Evolutionary conservation across 2,329 filamentous ascomycete species (phyloP), one percentile per base, ranked within the genome.

Genomic region (Tolypocladium ophioglossoides): DNA sequence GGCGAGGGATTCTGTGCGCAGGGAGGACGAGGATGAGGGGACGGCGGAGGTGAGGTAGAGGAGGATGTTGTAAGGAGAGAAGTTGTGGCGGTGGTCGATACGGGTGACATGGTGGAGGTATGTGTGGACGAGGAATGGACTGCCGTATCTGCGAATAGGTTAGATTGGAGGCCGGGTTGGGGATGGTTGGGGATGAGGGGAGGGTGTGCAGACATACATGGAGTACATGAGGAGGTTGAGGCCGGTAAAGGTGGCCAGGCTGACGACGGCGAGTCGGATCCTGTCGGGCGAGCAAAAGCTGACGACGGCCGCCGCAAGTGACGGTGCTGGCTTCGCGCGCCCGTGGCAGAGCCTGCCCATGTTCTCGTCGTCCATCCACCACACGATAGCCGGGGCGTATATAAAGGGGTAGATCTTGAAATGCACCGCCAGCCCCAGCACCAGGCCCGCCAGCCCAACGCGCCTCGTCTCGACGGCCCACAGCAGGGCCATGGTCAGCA

Each of bases 351-450:
- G n/a, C 20, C 58, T 60, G 10, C 64, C 62, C 55, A 80, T 68
- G 30, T 68, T 70, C 58, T 79, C 77, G 3, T 72, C 72, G 60
- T 89, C 87, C 73, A 92, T 82, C 86, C 86, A 91, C 85, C 86
- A 91, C 6, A 90, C 69, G 44, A 94, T 85, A 3, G 86, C 84
- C 0, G 85, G 82, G 2, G 89, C 92, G 70, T 99, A 99, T 56
- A 99, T 89, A 69, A 97, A 96, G 0, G 94, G 94, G 64, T 99
- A 99, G 57, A 99, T 97, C 77, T 99, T 99, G 73, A 99, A 95
- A 72, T 99, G 94, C 30, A 97, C 91, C 1, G 83, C 83, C 32
- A 96, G 72, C 0, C 94, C 94, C 3, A 99, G 75, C 34, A 97
- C 69, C 3, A 84, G 59, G 0, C 89, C 92, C 0, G 91, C 87